Conservation (phyloP, 2,329 filamentous ascomycete genomes). For the Colletotrichum gigasporum region DNA sequence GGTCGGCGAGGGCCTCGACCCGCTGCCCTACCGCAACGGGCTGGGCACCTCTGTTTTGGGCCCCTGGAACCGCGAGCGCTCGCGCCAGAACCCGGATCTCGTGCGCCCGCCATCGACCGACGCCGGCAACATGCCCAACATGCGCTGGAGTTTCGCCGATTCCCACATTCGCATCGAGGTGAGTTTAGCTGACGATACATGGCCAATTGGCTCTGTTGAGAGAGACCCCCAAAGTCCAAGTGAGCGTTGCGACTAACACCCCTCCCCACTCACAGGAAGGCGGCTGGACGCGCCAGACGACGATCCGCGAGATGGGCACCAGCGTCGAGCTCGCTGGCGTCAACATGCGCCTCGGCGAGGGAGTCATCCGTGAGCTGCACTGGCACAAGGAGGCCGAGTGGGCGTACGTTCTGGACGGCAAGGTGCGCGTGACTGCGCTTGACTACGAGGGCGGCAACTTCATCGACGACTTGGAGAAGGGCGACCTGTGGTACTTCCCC, state of each 20-base stretch:
- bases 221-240: no score
- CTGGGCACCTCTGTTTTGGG: slow-evolving; percentile 73
- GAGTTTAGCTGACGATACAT: slow-evolving; percentile 35
- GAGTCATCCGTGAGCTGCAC: slow-evolving; percentile 80
- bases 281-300: slow-evolving; percentile 81
- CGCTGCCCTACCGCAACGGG: slow-evolving; percentile 72
- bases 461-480: slow-evolving; percentile 79
- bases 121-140: slow-evolving; percentile 74
- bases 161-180: slow-evolving; percentile 72
- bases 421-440: slow-evolving; percentile 76
- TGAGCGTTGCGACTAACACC: background rate
- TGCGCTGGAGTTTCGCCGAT: slow-evolving; percentile 77
- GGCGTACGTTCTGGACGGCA: slow-evolving; percentile 78
- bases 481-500: slow-evolving; percentile 83
- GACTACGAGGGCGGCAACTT: slow-evolving; percentile 81
- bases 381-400: slow-evolving; percentile 86
- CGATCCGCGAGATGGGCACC: slow-evolving; percentile 69
- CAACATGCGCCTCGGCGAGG: slow-evolving; percentile 79
- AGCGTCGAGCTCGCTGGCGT: slow-evolving; percentile 79
- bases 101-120: slow-evolving; percentile 79
- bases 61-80: slow-evolving; percentile 74
- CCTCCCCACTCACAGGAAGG: slow-evolving; percentile 62
- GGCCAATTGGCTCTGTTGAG: background rate
- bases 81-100: slow-evolving; percentile 76
- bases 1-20: slow-evolving; percentile 67